A percentile compares a stretch with the other conserved stretches of the same genome.
Evolutionary conservation across 805 yeast species (phyloP).

Genomic region (Yamadazyma philogaea): DNA sequence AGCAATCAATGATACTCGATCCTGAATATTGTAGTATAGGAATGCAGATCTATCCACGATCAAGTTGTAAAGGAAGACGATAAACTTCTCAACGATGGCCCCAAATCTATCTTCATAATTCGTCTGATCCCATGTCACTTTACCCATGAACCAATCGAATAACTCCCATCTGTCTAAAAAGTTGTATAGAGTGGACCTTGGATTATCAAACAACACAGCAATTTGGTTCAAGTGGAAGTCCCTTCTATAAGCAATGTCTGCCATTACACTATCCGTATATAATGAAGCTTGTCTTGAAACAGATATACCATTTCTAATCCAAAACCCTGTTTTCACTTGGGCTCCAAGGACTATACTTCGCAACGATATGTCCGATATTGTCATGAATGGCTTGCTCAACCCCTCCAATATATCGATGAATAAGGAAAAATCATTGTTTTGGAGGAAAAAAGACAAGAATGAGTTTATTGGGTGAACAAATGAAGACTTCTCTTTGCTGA

Average conservation of each 20-base stretch:
- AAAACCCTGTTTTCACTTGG: conserved; percentile 61
- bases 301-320: conserved; percentile 71
- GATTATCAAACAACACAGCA: conserved; percentile 37
- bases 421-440: conserved; percentile 26
- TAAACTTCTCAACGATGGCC: conserved; percentile 42
- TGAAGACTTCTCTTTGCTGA: conserved; percentile 50
- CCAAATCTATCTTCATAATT: conserved; percentile 47
- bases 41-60: conserved; percentile 37
- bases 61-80: conserved; percentile 44
- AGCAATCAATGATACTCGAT: conserved; percentile 26
- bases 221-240: conserved; percentile 48
- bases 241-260: conserved; percentile 40
- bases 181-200: conserved; percentile 31
- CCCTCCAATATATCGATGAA: conserved; percentile 15
- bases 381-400: conserved; percentile 34
- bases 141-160: conserved; percentile 44
- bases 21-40: conserved; percentile 20
- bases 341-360: conserved; percentile 58
- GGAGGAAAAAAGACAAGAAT: conserved; percentile 46
- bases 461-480: conserved; percentile 61
- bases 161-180: conserved; percentile 59
- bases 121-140: conserved; percentile 30
- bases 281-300: conserved; percentile 49
- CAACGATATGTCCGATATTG: conserved; percentile 54
- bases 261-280: conserved; percentile 42